Conservation (phyloP, 2,329 filamentous ascomycete genomes). For the Hirsutella minnesotensis region DNA sequence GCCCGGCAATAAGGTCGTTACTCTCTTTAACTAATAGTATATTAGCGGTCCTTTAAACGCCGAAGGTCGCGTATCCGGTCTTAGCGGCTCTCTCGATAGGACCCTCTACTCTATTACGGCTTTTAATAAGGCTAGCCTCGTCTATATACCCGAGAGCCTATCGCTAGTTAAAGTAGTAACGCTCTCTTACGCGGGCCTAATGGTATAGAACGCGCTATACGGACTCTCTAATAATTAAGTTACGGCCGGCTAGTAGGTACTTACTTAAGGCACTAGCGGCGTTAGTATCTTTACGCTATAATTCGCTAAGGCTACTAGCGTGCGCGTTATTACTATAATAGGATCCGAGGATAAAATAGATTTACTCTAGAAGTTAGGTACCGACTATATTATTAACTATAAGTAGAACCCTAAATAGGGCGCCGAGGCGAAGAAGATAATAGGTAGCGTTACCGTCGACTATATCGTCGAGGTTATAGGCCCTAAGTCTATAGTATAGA, state of each 20-base stretch:
- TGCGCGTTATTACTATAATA: constrained; percentile 36
- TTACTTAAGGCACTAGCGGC: constrained; percentile 61
- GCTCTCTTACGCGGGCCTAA: constrained; percentile 48
- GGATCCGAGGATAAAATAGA: constrained; percentile 31
- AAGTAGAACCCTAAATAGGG: constrained; percentile 33
- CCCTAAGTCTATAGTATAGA: constrained; percentile 29
- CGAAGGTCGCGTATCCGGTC: constrained; percentile 34
- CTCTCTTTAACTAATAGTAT: constrained; percentile 49
- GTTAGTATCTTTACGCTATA: constrained; percentile 54
- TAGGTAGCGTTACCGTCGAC: constrained; percentile 32
- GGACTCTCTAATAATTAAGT: constrained; percentile 35
- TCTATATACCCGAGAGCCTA: constrained; percentile 46
- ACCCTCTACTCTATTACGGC: constrained; percentile 54
- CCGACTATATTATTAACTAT: constrained; percentile 39
- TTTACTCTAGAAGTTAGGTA: constrained; percentile 31
- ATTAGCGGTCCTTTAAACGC: constrained; percentile 28
- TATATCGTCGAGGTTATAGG: constrained; percentile 37
- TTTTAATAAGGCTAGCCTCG: constrained; percentile 57
- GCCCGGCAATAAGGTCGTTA: constrained; percentile 41
- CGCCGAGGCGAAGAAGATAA: constrained; percentile 28
- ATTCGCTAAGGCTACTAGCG: constrained; percentile 37
- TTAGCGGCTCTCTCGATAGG: constrained; percentile 59
- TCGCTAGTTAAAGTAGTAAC: constrained; percentile 41
- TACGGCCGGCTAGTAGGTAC: constrained; percentile 43
- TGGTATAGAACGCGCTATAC: constrained; percentile 55